Evolutionary conservation across 225 moss, liverwort and hornwort genomes (phyloP).

Genomic region (Marchantia polymorpha): DNA sequence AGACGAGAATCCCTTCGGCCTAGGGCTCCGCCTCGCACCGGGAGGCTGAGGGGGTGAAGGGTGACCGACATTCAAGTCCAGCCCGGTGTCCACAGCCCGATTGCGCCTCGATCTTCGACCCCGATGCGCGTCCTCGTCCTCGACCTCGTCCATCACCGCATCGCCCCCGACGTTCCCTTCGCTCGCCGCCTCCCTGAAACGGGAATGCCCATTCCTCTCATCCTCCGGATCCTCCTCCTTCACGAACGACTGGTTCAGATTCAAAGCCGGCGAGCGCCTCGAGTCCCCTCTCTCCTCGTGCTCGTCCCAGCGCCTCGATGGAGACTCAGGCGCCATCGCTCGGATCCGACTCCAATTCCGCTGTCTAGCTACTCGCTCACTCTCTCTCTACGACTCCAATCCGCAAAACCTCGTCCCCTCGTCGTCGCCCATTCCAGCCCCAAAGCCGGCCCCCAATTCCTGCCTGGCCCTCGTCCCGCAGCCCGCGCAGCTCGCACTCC

Average conservation of each 20-base stretch:
- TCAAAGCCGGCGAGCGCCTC: constrained; percentile 29
- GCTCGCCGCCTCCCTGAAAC: background rate
- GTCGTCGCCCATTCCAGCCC: background rate
- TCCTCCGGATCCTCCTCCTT: constrained; percentile 22
- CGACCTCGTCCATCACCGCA: constrained; percentile 16
- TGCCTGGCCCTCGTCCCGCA: background rate
- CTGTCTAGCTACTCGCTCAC: background rate
- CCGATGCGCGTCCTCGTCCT: constrained; percentile 20
- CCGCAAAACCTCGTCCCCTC: background rate
- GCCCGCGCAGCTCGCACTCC: background rate
- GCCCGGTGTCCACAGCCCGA: constrained; percentile 14
- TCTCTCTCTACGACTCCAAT: background rate
- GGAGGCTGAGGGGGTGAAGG: constrained; percentile 14
- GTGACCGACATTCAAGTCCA: constrained; percentile 38
- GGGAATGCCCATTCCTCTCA: constrained; percentile 18
- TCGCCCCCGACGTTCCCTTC: constrained; percentile 11
- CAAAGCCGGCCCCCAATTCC: background rate
- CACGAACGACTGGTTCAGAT: constrained; percentile 33
- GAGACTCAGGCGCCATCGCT: constrained; percentile 38
- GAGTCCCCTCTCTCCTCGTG: constrained; percentile 28
- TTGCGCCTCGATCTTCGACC: constrained; percentile 7
- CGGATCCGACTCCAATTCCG: background rate
- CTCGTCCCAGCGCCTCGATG: constrained; percentile 31
- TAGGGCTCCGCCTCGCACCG: constrained; percentile 25
- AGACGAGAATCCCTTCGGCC: constrained; percentile 10